These are phyloP conservation scores for Stereocaulon alpinum DNA, from an alignment of 495 filamentous ascomycete genomes.

Conservation along the genomic window DNA sequence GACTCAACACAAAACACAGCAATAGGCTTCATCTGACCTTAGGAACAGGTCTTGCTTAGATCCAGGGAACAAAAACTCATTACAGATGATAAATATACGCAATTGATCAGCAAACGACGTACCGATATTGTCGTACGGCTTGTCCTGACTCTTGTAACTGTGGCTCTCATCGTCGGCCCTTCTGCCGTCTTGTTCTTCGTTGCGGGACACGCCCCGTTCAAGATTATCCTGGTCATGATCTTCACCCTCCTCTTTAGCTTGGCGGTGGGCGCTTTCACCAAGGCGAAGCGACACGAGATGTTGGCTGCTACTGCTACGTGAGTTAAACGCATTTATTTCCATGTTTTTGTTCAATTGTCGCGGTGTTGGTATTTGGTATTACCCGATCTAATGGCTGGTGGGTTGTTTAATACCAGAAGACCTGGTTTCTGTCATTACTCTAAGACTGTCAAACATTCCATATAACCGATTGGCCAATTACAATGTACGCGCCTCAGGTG, in stretches of 20 bases:
- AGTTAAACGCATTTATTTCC: slow-evolving; percentile 17
- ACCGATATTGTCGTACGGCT: slow-evolving; percentile 26
- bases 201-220: slow-evolving; percentile 13
- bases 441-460: too few relatives aligned
- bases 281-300: slow-evolving; percentile 31
- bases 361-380: not conserved
- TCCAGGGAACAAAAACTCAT: slow-evolving; percentile 20
- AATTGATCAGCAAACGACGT: slow-evolving; percentile 25
- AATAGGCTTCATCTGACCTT: too few relatives aligned
- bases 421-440: not conserved
- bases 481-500: too few relatives aligned
- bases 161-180: slow-evolving; percentile 24
- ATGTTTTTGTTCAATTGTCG: not conserved
- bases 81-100: slow-evolving; percentile 21
- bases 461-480: too few relatives aligned
- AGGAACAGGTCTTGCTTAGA: slow-evolving; percentile 11
- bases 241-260: slow-evolving; percentile 29
- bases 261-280: slow-evolving; percentile 27
- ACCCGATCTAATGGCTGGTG: not conserved
- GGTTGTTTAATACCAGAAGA: too few relatives aligned
- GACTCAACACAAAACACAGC: too few relatives aligned
- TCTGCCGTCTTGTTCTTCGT: slow-evolving; percentile 23
- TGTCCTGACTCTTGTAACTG: slow-evolving; percentile 24
- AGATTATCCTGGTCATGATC: slow-evolving; percentile 25
- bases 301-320: slow-evolving; percentile 32